Conservation (phyloP, 768 basidiomycete genomes). For the Coprinellus micaceus region DNA sequence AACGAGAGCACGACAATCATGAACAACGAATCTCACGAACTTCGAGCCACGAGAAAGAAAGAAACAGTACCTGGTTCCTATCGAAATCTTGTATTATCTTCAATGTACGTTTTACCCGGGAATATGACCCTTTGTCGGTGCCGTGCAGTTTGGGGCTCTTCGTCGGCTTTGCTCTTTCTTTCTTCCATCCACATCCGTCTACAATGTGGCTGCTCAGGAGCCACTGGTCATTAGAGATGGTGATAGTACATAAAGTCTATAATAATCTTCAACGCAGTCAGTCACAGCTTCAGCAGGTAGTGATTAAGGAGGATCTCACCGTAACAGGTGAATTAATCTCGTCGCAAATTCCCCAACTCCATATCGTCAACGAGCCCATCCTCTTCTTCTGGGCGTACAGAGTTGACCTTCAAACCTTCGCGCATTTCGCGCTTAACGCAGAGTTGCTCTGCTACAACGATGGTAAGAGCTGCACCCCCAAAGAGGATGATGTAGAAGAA, state of each 20-base stretch:
- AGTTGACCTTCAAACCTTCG: constrained; percentile 66
- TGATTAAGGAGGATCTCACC: no score
- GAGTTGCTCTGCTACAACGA: constrained; percentile 85
- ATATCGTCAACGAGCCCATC: constrained; percentile 54
- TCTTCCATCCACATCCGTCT: no score
- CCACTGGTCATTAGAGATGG: no score
- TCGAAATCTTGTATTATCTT: no score
- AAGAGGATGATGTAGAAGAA: constrained; percentile 89
- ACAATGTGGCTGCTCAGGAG: no score
- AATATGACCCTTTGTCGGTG: no score
- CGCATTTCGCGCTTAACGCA: constrained; percentile 89
- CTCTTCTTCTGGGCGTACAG: constrained; percentile 49
- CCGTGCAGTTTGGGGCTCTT: no score
- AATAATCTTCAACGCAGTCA: no score
- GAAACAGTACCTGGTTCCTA: not conserved
- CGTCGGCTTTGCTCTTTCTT: no score
- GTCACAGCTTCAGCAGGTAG: no score
- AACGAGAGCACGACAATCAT: not conserved
- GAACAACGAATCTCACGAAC: not conserved
- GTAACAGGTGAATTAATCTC: constrained; percentile 27
- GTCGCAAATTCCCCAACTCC: constrained; percentile 47
- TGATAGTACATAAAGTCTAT: no score
- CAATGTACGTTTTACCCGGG: no score
- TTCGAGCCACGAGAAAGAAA: not conserved
- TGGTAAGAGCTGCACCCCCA: constrained; percentile 65